A percentile compares a stretch with the other conserved stretches of the same genome.
Evolutionary conservation across 768 basidiomycete genomes (phyloP).

Genomic region (Mrakia frigida): DNA sequence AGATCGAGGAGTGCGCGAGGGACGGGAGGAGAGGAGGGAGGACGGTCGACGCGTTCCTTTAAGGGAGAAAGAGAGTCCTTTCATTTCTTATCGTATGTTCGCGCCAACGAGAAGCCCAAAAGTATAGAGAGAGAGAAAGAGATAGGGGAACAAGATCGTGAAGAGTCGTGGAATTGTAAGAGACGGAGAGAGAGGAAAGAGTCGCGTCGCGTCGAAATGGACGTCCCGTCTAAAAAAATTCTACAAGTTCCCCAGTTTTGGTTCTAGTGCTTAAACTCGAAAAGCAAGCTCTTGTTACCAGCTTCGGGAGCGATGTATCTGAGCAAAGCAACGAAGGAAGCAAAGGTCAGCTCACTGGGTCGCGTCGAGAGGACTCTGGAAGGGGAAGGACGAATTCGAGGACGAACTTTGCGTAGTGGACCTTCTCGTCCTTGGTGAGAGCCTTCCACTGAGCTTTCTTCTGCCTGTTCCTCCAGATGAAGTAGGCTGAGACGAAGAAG

Average conservation of each 20-base stretch:
- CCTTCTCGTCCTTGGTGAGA: conserved; percentile 3
- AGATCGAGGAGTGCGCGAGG: not conserved
- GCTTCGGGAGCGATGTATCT: not conserved
- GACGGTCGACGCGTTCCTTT: not conserved
- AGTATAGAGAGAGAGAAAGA: not conserved
- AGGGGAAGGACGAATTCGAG: not conserved
- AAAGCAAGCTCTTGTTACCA: not conserved
- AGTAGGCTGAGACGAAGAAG: not conserved
- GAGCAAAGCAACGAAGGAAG: not conserved
- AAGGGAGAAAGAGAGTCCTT: no score
- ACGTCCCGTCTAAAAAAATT: no score
- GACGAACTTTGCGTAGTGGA: not conserved
- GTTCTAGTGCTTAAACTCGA: conserved; percentile 10
- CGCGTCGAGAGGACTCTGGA: not conserved
- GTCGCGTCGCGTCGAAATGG: no score
- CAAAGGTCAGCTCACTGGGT: no score
- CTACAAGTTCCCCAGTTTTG: no score
- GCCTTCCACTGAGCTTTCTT: conserved; percentile 19
- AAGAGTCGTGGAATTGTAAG: not conserved
- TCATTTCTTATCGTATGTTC: no score
- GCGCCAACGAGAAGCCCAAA: no score
- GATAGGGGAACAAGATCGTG: not conserved
- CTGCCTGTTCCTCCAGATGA: conserved; percentile 6
- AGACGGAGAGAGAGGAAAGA: not conserved
- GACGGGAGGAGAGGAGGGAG: not conserved